phyloP scores from a whole-genome alignment of 441 rosid genomes.

The Eruca vesicaria region DNA sequence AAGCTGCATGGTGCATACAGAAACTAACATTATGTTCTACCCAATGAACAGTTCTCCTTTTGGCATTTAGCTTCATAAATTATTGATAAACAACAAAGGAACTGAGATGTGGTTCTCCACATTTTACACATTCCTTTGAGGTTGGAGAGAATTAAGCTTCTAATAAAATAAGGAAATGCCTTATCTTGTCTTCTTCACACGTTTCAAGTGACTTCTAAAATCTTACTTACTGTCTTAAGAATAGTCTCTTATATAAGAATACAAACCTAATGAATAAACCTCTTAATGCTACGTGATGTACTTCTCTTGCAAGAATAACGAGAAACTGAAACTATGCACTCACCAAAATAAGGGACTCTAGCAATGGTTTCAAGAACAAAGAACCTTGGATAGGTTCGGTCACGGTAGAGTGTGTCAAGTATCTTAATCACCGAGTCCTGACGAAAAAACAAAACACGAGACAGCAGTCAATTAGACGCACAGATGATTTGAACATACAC shows the following conservation, averaged over 20 bases:
- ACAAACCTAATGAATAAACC: neutral
- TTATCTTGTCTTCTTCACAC: neutral
- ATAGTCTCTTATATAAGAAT: neutral
- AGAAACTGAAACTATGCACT: constrained; percentile 22
- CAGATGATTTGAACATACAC: neutral
- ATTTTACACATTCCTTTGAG: too few species aligned
- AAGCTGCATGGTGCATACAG: constrained; percentile 50
- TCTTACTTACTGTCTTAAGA: neutral
- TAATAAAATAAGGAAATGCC: too few species aligned
- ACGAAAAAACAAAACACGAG: neutral
- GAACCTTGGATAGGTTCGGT: constrained; percentile 82
- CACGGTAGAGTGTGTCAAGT: constrained; percentile 76
- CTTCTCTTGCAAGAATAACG: neutral
- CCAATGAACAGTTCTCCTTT: too few species aligned
- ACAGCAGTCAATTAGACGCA: neutral
- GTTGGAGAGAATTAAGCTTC: too few species aligned
- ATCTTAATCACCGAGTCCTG: constrained; percentile 90
- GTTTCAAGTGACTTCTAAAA: neutral
- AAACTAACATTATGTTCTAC: neutral
- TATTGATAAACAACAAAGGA: constrained; percentile 5
- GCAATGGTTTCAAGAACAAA: constrained; percentile 94
- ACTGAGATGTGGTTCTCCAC: too few species aligned
- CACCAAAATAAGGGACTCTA: constrained; percentile 94
- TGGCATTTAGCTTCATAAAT: neutral
- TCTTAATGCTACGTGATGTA: neutral